Conservation (phyloP, 805 yeast species). For the Metschnikowia shivogae region DNA sequence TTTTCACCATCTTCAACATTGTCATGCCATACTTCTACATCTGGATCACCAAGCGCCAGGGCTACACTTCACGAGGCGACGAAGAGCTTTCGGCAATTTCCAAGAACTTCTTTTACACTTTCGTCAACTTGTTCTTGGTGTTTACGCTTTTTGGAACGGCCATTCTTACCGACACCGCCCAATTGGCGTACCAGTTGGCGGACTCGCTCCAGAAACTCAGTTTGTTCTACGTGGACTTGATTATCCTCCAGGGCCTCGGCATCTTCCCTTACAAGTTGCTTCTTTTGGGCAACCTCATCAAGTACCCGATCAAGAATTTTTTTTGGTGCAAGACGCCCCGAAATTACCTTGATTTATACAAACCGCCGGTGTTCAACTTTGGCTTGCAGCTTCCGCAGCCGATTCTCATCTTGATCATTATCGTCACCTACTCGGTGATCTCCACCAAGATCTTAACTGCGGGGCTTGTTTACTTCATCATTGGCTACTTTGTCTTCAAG, state of each 20-base stretch:
- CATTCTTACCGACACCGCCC: conserved; percentile 82
- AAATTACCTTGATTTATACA: conserved; percentile 68
- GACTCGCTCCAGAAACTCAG: conserved; percentile 75
- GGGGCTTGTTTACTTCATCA: conserved; percentile 75
- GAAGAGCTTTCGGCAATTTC: conserved; percentile 87
- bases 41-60: conserved; percentile 79
- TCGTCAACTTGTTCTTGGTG: conserved; percentile 88
- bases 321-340: conserved; percentile 80
- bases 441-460: conserved; percentile 83
- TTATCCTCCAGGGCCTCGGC: conserved; percentile 78
- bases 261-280: conserved; percentile 87
- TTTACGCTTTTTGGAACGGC: conserved; percentile 94
- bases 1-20: conserved; percentile 80
- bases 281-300: conserved; percentile 70
- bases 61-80: conserved; percentile 87
- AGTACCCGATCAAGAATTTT: conserved; percentile 52
- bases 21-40: conserved; percentile 83
- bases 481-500: conserved; percentile 87
- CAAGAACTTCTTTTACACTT: conserved; percentile 90
- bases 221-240: conserved; percentile 83
- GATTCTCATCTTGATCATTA: conserved; percentile 74
- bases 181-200: conserved; percentile 83
- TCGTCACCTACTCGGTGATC: conserved; percentile 82
- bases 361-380: conserved; percentile 89
- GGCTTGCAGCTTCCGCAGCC: conserved; percentile 93